A percentile compares a stretch with the other conserved stretches of the same genome.
phyloP scores from a whole-genome alignment of 768 basidiomycete genomes.

The Calocybe gangraenosa region DNA sequence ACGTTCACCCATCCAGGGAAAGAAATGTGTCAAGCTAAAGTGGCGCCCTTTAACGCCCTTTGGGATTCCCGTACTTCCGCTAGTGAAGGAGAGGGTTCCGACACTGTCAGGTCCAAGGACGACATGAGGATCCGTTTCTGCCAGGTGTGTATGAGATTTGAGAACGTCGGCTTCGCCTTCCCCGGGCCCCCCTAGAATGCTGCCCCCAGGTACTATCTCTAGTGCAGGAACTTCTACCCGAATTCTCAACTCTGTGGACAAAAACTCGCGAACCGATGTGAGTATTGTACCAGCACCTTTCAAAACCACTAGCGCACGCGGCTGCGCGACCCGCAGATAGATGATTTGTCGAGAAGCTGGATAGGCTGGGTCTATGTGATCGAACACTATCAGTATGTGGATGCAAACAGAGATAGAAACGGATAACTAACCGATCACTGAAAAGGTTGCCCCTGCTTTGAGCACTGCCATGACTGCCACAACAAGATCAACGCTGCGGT shows the following conservation, averaged over 20 bases:
- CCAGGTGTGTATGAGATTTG: constrained; percentile 45
- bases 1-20: constrained; percentile 96
- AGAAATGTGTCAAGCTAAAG: constrained; percentile 96
- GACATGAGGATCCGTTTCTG: constrained; percentile 73
- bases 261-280: constrained; percentile 79
- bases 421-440: constrained; percentile 88
- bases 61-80: constrained; percentile 95
- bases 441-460: constrained; percentile 95
- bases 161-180: constrained; percentile 56
- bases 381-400: not conserved
- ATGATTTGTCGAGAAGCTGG: constrained; percentile 89
- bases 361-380: constrained; percentile 83
- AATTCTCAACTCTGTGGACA: constrained; percentile 73
- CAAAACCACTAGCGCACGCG: constrained; percentile 86
- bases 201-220: constrained; percentile 61
- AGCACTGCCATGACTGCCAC: constrained; percentile 96
- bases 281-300: constrained; percentile 83
- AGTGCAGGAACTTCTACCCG: constrained; percentile 90
- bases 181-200: constrained; percentile 58
- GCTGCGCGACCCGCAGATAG: constrained; percentile 90
- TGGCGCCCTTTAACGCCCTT: constrained; percentile 97
- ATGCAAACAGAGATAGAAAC: not conserved
- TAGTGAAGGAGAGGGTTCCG: constrained; percentile 94
- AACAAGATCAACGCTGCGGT: constrained; percentile 93
- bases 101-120: constrained; percentile 91